Evolutionary conservation across 225 moss, liverwort and hornwort genomes (phyloP).

Genomic region (Physcomitrium patens): DNA sequence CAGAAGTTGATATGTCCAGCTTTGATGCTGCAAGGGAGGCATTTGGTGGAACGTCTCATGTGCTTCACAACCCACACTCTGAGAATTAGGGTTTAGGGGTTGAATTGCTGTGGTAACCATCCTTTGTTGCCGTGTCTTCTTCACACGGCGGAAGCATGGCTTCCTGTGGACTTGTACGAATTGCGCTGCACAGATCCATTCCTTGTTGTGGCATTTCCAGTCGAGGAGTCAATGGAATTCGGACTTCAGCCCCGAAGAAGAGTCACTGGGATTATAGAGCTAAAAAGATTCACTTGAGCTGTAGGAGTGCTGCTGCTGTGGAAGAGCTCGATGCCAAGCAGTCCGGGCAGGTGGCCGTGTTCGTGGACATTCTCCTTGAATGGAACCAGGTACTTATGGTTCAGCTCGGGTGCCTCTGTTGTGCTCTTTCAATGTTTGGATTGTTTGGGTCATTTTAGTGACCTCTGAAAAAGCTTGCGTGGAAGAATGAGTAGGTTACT

Average conservation of each 20-base stretch:
- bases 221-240: background rate
- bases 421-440: background rate
- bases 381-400: conserved; percentile 75
- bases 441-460: background rate
- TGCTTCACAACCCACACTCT: too few species aligned
- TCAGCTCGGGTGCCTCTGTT: background rate
- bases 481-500: background rate
- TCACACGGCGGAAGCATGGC: conserved; percentile 24
- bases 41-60: too few species aligned
- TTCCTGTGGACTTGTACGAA: conserved; percentile 34
- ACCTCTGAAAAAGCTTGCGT: background rate
- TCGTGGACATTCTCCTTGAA: conserved; percentile 78
- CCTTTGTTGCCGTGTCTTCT: too few species aligned
- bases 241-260: background rate
- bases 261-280: background rate
- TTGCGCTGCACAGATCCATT: conserved; percentile 35
- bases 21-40: too few species aligned
- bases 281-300: background rate
- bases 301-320: conserved; percentile 23
- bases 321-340: conserved; percentile 57
- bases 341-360: conserved; percentile 71
- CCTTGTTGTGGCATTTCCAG: background rate
- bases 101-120: too few species aligned
- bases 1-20: too few species aligned
- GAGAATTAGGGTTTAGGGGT: too few species aligned